Base-by-base conservation (phyloP, 305 asterid species). In the Solanum hybrid region DNA sequence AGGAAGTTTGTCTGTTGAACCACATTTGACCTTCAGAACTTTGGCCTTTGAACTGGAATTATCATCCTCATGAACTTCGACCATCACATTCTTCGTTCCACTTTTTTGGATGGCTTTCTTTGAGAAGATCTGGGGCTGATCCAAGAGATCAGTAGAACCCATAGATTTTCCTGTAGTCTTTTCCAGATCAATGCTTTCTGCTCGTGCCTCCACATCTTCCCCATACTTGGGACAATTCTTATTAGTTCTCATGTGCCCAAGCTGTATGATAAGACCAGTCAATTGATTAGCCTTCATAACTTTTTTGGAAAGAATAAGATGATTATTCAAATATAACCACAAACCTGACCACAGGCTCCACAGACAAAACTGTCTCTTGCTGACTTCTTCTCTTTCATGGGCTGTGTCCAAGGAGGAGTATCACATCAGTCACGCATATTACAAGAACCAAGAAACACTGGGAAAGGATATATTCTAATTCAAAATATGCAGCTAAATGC, bases 281-380 rank as follows among this genome's bases (percentile, higher is more conserved):
- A 68, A 89, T 77, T 57, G 82, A 88, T 79, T 89, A 89, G 27
- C 87, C 88, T 83, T 88, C 89, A 80, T 68, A 86, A 89, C 79
- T 77, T 79, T 91, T 72, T 72, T 89, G 36, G 10, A 89, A 34
- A 87, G 31, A 83, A 91, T 38, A 90, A 91, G 20, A 73, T 77
- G 41, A 87, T 26, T 72, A 79, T 82, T 78, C 89, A 91, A 65
- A 79, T 89, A 86, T 76, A 61, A 91, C 89, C 45, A 89, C 91
- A 88, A 92, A 97, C 99, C 99, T 97, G 99, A 90, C 98, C 97
- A 92, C 99, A 98, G 57, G 99, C 99, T 91, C 99, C 99, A 93
- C 99, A 98, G 85, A 97, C 97, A 89, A 98, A 98, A 91, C 96
- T 97, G 83, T 98, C 99, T 93, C 99, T 94, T 51, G 99, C 99